These are phyloP conservation scores for Lodderomyces jiufengensis DNA, from an alignment of 1,139 yeast species.

Conservation along the genomic window DNA sequence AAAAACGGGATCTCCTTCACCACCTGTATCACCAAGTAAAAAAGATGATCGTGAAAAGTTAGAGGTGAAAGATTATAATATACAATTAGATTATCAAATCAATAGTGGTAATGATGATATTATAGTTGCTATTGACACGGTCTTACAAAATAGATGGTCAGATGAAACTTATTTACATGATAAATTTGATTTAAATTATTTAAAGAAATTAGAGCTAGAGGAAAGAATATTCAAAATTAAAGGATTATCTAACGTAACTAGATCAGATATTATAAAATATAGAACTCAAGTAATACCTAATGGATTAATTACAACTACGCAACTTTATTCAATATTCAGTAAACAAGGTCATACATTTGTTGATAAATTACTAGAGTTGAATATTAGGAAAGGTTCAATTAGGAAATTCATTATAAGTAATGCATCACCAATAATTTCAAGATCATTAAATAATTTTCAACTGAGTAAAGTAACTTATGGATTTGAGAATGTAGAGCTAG, in stretches of 20 bases:
- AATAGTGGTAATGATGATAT: conserved; percentile 27
- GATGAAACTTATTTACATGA: conserved; percentile 28
- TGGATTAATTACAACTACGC: conserved; percentile 37
- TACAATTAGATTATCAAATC: conserved; percentile 40
- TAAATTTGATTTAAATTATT: conserved; percentile 19
- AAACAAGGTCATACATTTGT: conserved; percentile 42
- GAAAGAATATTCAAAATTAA: conserved; percentile 31
- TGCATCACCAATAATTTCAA: conserved; percentile 45
- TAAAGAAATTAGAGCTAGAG: conserved; percentile 19
- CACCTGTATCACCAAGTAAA: conserved; percentile 6
- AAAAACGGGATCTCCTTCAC: conserved; percentile 1
- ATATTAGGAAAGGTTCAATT: conserved; percentile 30
- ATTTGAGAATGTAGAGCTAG: conserved; percentile 41
- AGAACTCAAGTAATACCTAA: conserved; percentile 30
- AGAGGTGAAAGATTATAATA: conserved; percentile 31
- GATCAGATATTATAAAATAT: conserved; percentile 38
- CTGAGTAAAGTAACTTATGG: conserved; percentile 42
- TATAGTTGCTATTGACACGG: conserved; percentile 31
- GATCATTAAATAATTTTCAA: conserved; percentile 29
- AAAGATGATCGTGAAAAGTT: conserved; percentile 13
- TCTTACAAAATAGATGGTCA: conserved; percentile 38
- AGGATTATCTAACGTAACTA: conserved; percentile 32
- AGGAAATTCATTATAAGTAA: conserved; percentile 42
- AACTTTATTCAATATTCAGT: conserved; percentile 40
- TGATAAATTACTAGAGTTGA: conserved; percentile 36